phyloP scores from a whole-genome alignment of 2,329 filamentous ascomycete genomes.

The Pseudogymnoascus sp. region DNA sequence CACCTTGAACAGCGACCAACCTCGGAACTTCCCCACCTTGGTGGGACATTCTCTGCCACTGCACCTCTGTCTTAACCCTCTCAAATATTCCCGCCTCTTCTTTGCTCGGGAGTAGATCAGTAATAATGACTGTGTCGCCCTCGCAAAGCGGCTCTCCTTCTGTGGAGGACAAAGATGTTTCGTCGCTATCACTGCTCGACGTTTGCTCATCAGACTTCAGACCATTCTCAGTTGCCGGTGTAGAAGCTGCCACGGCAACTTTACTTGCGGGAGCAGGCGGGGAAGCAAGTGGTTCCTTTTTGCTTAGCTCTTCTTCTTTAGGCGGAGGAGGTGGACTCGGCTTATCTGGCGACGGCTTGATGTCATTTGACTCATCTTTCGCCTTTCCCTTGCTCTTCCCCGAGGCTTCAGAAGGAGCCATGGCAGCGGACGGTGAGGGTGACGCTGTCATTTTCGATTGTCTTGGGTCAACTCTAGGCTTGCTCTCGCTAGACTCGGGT shows the following conservation, averaged over 20 bases:
- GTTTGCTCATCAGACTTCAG: background rate
- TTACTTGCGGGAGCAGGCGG: background rate
- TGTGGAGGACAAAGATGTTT: slow-evolving; percentile 10
- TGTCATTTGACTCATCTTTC: background rate
- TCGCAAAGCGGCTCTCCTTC: slow-evolving; percentile 50
- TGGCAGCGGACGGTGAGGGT: background rate
- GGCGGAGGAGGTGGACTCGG: background rate
- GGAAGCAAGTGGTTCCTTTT: background rate
- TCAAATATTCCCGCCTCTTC: slow-evolving; percentile 57
- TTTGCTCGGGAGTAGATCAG: slow-evolving; percentile 55
- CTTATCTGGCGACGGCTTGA: background rate
- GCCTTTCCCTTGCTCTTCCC: background rate
- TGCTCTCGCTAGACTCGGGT: slow-evolving; percentile 10
- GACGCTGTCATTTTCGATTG: background rate
- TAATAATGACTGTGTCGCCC: slow-evolving; percentile 69
- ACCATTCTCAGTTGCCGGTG: background rate
- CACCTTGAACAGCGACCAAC: slow-evolving; percentile 81
- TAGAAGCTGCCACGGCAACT: background rate
- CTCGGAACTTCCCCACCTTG: slow-evolving; percentile 86
- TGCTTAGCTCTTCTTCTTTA: background rate
- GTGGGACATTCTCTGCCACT: slow-evolving; percentile 89
- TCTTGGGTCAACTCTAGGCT: slow-evolving; percentile 10
- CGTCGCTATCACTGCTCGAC: background rate
- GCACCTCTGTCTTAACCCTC: slow-evolving; percentile 62
- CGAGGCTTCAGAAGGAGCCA: background rate